phyloP scores from a whole-genome alignment of 2,329 filamentous ascomycete genomes.

The Fusarium algeriense region DNA sequence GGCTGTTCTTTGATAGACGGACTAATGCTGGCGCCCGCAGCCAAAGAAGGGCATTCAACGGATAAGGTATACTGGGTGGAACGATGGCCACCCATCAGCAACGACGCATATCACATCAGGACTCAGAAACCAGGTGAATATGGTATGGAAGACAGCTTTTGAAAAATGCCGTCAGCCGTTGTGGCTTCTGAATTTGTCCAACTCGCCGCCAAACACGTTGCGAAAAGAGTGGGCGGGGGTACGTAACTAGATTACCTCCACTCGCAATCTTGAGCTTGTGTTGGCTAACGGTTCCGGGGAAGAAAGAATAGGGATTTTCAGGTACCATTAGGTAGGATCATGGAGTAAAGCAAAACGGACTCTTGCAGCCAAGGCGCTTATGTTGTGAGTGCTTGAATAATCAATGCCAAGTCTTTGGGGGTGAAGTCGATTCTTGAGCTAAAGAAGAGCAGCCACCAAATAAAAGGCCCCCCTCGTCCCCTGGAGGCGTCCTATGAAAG shows the following conservation, averaged over 20 bases:
- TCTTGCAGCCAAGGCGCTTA: constrained; percentile 1
- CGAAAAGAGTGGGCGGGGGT: constrained; percentile 23
- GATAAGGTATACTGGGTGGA: constrained; percentile 10
- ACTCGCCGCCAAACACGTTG: constrained; percentile 32
- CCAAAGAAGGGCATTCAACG: constrained; percentile 14
- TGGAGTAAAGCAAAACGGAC: not conserved
- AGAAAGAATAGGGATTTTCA: not conserved
- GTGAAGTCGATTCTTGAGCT: constrained; percentile 2
- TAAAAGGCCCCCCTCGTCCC: constrained; percentile 9
- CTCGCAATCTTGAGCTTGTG: constrained; percentile 11
- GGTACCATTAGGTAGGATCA: not conserved
- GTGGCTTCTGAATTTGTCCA: constrained; percentile 32
- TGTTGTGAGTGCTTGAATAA: not conserved
- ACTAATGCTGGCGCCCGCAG: constrained; percentile 30
- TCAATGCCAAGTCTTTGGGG: constrained; percentile 8
- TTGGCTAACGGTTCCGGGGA: constrained; percentile 12
- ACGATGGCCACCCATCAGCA: not conserved
- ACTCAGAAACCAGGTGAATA: not conserved
- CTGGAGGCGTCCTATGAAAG: constrained; percentile 7
- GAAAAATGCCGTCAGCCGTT: constrained; percentile 28
- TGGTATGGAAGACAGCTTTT: constrained; percentile 11
- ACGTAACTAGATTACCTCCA: constrained; percentile 17
- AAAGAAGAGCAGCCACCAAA: constrained; percentile 9
- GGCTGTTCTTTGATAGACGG: constrained; percentile 19
- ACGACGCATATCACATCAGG: not conserved